A percentile compares a stretch with the other conserved stretches of the same genome.
Evolutionary conservation across 768 basidiomycete species (phyloP).

Genomic region (Mrakia gelida): DNA sequence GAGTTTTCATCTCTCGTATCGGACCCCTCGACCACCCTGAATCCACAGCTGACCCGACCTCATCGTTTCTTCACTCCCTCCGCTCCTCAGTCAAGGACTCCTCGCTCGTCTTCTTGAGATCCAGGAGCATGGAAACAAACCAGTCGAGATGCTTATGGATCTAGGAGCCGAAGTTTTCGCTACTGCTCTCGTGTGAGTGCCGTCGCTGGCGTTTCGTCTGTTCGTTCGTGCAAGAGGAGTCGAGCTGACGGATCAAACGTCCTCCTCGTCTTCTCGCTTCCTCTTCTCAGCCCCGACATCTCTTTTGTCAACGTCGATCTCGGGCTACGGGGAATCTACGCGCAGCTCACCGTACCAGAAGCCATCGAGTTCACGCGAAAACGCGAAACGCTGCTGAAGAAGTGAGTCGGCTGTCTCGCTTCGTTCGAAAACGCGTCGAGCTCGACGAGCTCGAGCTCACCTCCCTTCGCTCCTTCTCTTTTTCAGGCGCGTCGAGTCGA

Average conservation of each 20-base stretch:
- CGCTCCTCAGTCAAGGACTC: background rate
- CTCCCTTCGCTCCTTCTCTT: background rate
- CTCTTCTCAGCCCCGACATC: background rate
- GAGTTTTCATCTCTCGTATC: background rate
- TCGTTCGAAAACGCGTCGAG: background rate
- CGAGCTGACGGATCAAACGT: background rate
- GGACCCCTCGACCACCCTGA: too few species aligned
- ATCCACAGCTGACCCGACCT: background rate
- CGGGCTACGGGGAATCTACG: background rate
- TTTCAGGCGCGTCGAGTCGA: background rate
- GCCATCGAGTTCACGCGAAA: background rate
- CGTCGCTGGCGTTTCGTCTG: background rate
- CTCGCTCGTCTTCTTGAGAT: slow-evolving; percentile 6
- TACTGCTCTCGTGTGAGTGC: background rate
- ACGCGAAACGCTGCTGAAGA: background rate
- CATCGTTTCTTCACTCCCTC: background rate
- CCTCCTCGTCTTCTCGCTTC: background rate
- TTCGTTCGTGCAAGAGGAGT: background rate
- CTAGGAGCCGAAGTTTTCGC: background rate
- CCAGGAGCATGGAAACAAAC: background rate
- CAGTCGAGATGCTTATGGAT: slow-evolving; percentile 8
- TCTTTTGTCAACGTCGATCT: slow-evolving; percentile 2
- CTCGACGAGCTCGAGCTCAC: background rate
- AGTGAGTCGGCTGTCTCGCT: background rate
- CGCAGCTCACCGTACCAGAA: background rate